phyloP scores from a whole-genome alignment of 352 stramenopile species.

The Elongisporangium prolatum region DNA sequence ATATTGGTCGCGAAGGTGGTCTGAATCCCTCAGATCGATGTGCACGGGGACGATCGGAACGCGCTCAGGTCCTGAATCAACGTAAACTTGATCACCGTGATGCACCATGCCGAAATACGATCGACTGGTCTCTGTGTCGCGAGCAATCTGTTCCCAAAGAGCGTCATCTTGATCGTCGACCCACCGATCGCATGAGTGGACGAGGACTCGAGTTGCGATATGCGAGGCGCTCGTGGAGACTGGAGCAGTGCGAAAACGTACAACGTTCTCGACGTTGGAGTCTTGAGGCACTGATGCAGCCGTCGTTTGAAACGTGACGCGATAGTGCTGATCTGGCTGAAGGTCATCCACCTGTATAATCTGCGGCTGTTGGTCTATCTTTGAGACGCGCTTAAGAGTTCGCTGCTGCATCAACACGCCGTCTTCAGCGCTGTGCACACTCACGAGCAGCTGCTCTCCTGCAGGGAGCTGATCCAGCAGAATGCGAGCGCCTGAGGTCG shows the following conservation, averaged over 20 bases:
- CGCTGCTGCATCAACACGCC: slow-evolving; percentile 2
- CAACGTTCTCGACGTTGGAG: not conserved
- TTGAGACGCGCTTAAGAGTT: slow-evolving; percentile 1
- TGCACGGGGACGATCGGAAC: slow-evolving; percentile 21
- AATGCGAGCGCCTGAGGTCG: slow-evolving; percentile 32
- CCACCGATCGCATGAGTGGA: slow-evolving; percentile 57
- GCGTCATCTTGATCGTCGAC: slow-evolving; percentile 52
- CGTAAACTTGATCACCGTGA: slow-evolving; percentile 56
- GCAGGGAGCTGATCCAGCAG: slow-evolving; percentile 32
- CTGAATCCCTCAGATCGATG: not conserved
- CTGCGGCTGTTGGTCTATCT: slow-evolving; percentile 8
- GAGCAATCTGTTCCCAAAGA: slow-evolving; percentile 30
- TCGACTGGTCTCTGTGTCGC: slow-evolving; percentile 24
- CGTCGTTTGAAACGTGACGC: slow-evolving; percentile 24
- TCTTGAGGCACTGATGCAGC: not conserved
- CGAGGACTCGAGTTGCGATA: slow-evolving; percentile 18
- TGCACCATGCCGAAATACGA: slow-evolving; percentile 54
- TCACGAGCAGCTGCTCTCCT: slow-evolving; percentile 2
- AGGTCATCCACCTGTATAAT: slow-evolving; percentile 29
- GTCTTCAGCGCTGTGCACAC: not conserved
- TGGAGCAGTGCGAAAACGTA: slow-evolving; percentile 15
- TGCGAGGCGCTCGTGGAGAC: not conserved
- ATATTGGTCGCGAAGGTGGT: slow-evolving; percentile 10
- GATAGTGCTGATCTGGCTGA: slow-evolving; percentile 30
- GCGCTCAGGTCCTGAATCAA: slow-evolving; percentile 29